Evolutionary conservation across 2,329 filamentous ascomycete species (phyloP), one percentile per base, ranked within the genome.

Genomic region (Pestalotiopsis sp.): DNA sequence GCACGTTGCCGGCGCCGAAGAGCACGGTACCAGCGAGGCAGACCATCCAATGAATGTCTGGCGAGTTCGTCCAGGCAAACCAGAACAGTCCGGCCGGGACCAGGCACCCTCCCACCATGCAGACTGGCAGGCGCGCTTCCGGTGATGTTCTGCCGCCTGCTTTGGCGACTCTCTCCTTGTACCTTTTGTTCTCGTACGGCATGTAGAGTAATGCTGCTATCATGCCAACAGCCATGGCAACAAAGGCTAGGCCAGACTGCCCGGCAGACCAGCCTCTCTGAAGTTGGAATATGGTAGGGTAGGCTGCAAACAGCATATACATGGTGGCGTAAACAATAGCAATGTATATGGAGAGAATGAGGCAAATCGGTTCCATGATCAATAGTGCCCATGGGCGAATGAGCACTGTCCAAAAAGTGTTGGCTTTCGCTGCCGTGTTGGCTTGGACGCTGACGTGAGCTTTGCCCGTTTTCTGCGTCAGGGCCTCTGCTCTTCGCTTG

Each of bases 221-320:
- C 84, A 92, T 90, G 68, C 91, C 91, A 36, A 91, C 84, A 11
- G 87, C 56, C 85, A 93, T 86, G 31, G 91, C 90, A 31, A 92
- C 76, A 76, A 92, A 92, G 1, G 91, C 82, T 0, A 92, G 83
- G 23, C 89, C 88, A 36, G 86, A 85, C 36, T 89, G 82, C 39
- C 87, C 87, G 41, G 83, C 76, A 23, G 80, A 83, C 87, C 88
- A 91, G 64, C 85, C 86, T 61, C 89, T 85, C 56, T 81, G 74
- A 70, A 84, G 72, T 72, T 90, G 84, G 77, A 89, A 93, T 20
- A 93, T 89, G 73, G 92, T 87, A 3, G 87, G 86, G 75, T 88
- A 88, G 4, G 86, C 85, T 11, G 84, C 82, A 71, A 89, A 88
- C 69, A 88, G 80, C 73, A 88, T 82, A 76, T 89, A 89, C 7